Percentiles rank a stretch among this genome's conserved stretches.
phyloP scores from a whole-genome alignment of 139 green algal species.

The Asterochloris sp. region DNA sequence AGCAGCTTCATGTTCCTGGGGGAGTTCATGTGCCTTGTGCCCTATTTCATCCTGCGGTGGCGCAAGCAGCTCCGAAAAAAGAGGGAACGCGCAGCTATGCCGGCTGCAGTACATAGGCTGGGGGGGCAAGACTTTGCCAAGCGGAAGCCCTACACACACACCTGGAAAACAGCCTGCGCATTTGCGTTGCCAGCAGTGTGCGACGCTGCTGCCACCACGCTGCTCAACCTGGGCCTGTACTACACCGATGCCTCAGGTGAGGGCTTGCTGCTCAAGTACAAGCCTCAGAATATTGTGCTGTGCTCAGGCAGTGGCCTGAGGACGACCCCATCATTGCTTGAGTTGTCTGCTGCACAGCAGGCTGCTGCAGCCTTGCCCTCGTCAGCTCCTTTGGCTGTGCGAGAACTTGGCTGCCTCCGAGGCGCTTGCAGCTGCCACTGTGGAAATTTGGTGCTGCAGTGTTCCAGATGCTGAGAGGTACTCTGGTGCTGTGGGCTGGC shows the following conservation, averaged over 20 bases:
- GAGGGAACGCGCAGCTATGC: neutral
- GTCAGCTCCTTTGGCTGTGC: neutral
- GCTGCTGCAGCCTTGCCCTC: neutral
- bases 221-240: slow-evolving; percentile 85
- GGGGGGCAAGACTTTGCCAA: neutral
- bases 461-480: slow-evolving; percentile 90
- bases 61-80: slow-evolving; percentile 13
- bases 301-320: neutral
- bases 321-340: neutral
- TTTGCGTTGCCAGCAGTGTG: slow-evolving; percentile 75
- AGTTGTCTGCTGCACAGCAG: neutral
- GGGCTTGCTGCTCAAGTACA: neutral
- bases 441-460: slow-evolving; percentile 36
- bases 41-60: slow-evolving; percentile 55
- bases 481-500: slow-evolving; percentile 81
- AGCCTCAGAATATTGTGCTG: neutral
- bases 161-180: slow-evolving; percentile 19
- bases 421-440: neutral
- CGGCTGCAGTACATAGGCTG: neutral
- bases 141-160: neutral
- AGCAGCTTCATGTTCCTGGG: slow-evolving; percentile 75
- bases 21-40: slow-evolving; percentile 75
- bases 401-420: neutral
- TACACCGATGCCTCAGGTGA: slow-evolving; percentile 64
- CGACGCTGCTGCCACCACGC: slow-evolving; percentile 70